These are phyloP conservation scores for Hypomyces perniciosus DNA, from an alignment of 2,329 filamentous ascomycete genomes.

Conservation along the genomic window DNA sequence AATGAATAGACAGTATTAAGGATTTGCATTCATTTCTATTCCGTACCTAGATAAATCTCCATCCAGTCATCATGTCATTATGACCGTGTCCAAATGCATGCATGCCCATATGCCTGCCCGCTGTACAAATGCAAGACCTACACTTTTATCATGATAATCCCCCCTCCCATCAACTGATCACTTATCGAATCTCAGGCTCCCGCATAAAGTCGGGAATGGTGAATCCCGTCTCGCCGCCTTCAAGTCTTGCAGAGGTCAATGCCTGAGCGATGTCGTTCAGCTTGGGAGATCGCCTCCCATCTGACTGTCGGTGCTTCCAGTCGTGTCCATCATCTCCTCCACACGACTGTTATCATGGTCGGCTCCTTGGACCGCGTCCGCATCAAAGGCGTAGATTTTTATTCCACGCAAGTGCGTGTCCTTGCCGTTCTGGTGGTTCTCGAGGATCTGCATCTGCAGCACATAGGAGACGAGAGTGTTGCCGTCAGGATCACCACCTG, in stretches of 20 bases:
- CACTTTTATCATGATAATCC: neutral
- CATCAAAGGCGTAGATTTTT: conserved; percentile 68
- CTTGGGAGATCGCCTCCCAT: conserved; percentile 11
- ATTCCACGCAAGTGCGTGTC: conserved; percentile 95
- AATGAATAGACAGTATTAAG: no score
- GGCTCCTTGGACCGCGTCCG: conserved; percentile 39
- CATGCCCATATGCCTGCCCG: neutral
- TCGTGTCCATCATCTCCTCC: conserved; percentile 24
- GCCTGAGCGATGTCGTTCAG: conserved; percentile 25
- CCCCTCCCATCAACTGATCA: neutral
- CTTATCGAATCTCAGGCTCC: conserved; percentile 36
- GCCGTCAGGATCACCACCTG: conserved; percentile 55
- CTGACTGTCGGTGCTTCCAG: conserved; percentile 16
- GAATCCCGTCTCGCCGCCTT: conserved; percentile 30
- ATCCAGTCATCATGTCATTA: no score
- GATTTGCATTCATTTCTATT: no score
- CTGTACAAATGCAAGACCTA: neutral
- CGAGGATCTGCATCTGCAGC: conserved; percentile 81
- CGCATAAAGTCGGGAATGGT: conserved; percentile 37
- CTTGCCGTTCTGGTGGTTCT: conserved; percentile 99
- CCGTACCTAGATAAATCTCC: no score
- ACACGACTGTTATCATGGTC: conserved; percentile 29
- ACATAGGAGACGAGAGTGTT: conserved; percentile 82
- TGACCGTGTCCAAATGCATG: neutral
- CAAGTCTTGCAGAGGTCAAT: conserved; percentile 24